Base-by-base conservation (phyloP, 352 stramenopile species). In the Thalassiosira mediterranea region DNA sequence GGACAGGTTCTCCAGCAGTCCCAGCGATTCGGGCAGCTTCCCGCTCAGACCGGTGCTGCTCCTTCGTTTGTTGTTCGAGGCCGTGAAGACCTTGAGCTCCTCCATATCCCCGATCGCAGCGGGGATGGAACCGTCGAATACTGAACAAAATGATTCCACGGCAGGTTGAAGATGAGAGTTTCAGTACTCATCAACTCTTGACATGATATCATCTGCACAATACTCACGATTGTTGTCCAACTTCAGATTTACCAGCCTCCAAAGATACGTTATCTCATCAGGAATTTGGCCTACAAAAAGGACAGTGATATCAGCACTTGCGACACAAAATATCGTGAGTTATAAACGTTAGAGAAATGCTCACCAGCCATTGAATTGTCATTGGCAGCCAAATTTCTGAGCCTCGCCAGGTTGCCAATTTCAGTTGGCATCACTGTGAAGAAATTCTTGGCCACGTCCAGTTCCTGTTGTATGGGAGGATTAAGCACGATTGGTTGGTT, bases 181-280 rank as follows among this genome's bases (percentile, higher is more conserved):
- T n/a, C n/a, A n/a, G n/a, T n/a, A n/a, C n/a, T n/a, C n/a, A 34
- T 13, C n/a, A 63, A 15, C 1, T 46, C 32, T n/a, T 47, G 23
- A 13, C 26, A 13, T 21, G 19, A 65, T 31, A 1, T 0, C 5
- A 19, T 7, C n/a, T 26, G 4, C 11, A 73, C 64, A 59, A 31
- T n/a, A n/a, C n/a, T n/a, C n/a, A 64, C 59, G 38, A 42, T 77
- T 77, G 31, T 66, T 63, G n/a, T 61, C 25, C 38, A 70, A 51
- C 28, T 46, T 44, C 23, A 70, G 10, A 34, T 77, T 51, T 28
- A 40, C 29, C 15, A 77, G 46, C 23, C 19, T 25, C 19, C 31
- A 28, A 5, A 76, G 49, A 38, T 34, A 4, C 26, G 52, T 65
- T n/a, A 77, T 51, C n/a, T 46, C 59, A 23, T 70, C 59, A 4